Evolutionary conservation across 495 filamentous ascomycete genomes (phyloP), one percentile per base, ranked within the genome.

Genomic region (Thermothielavioides terrestris): DNA sequence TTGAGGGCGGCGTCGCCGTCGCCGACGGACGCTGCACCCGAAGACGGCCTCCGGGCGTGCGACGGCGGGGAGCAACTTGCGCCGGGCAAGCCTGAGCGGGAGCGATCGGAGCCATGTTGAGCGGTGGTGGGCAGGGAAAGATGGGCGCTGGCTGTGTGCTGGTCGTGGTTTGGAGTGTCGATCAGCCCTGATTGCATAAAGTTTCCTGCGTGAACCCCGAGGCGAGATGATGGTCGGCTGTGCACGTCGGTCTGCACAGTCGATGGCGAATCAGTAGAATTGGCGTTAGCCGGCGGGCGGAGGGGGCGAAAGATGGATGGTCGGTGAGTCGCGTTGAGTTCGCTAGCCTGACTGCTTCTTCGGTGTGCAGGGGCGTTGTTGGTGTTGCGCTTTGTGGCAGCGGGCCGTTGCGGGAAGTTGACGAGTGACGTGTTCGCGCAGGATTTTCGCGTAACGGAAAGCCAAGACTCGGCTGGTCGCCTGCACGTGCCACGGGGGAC

Each of bases 121-220:
- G 69, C 75, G 64, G 72, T 50, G 63, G 59, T 36, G 48, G 59
- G 55, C 51, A 62, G 51, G 58, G 68, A 61, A 59, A 60, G 67
- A 56, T 62, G 65, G 60, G 63, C 15, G 36, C 30, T 65, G 65
- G 67, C 70, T 62, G 65, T 55, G 50, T 68, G 64, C 57, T 64
- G 62, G 54, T 67, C 70, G 59, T 72, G 75, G 72, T 77, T 76
- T 62, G 75, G 74, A 73, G 73, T 73, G 66, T 80, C 76, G 66
- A 74, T 69, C 60, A 77, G 75, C 80, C 84, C 84, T 80, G 83
- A 70, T 82, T 91, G 89, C 89, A 95, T 95, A 94, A 82, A 95
- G 72, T 70, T 64, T 65, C 67, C 68, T 69, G 53, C 55, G 52
- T 60, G 64, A 67, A 58, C 68, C 56, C 47, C 58, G 61, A 56